Base-by-base conservation (phyloP, 1,284 basidiomycete species). In the Meira miltonrushii region DNA sequence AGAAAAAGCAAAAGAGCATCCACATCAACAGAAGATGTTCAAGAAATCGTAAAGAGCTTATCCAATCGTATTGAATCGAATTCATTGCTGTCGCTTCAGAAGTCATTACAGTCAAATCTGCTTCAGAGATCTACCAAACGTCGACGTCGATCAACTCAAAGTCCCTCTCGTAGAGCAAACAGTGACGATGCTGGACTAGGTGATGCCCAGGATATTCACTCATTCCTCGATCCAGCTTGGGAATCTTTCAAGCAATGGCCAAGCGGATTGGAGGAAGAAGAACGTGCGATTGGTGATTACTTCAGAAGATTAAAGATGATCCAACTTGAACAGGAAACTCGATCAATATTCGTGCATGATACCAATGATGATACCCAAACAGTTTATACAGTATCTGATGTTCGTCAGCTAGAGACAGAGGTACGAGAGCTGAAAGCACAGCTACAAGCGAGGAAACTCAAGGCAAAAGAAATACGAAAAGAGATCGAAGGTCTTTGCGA, bases 211-310 rank as follows among this genome's bases (percentile, higher is more conserved):
- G 15, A 43, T 15, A 43, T 5, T 19, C 40, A 43, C 23, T 48
- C 46, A 3, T 12, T 25, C 12, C 25, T 48, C 5, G n/a, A 48
- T 23, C n/a, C 25, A 21, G 46, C 17, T 48, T 48, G 46, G 46
- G 46, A 48, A 13, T 23, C 25, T 13, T 48, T 48, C 46, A 48
- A 48, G 23, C 12, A 13, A 17, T 48, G 46, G 46, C 46, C 46
- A 17, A 12, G 5, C 17, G 46, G 46, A 21, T 21, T 48, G 12
- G 25, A 25, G 23, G 46, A 48, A 25, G 46, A 48, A 48, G 46
- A 48, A 23, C 17, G 25, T n/a, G n/a, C 46, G 2, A 21, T 48
- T 23, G 13, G 12, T 21, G 46, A 48, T 5, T 48, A 48, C 23
- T 48, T 48, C 17, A 25, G 25, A 13, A 15, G 46, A 48, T 23